Evolutionary conservation across 2,329 filamentous ascomycete genomes (phyloP), one percentile per base, ranked within the genome.

Genomic region (Aureobasidium lini): DNA sequence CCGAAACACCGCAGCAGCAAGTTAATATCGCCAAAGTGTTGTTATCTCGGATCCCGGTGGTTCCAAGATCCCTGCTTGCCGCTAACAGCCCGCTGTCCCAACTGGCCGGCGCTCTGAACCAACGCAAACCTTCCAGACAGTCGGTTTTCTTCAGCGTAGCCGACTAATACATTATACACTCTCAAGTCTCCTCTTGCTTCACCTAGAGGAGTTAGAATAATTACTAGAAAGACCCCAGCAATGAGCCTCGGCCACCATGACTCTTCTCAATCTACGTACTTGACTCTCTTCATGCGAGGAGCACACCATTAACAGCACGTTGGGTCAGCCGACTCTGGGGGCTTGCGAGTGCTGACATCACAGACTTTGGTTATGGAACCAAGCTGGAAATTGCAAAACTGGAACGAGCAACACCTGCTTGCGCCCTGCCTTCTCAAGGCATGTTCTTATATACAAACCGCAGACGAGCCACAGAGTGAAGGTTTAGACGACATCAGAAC

Each of bases 61-160:
- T 58, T 28, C 54, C 54, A 58, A 49, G 54, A 58, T 49, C 54
- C 54, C 44, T 58, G 54, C 54, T 58, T 58, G 54, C 54, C 53
- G 54, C 54, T 58, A 58, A 49, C 44, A 49, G 36, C 44, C 54
- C 44, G 43, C 54, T 58, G 54, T 58, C 54, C 54, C 54, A 58
- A 58, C 34, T 49, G 34, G 44, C 54, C 44, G 54, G 54, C 43
- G 54, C 54, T 58, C 44, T 42, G 36, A 58, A 58, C 54, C 54
- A 58, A n/a, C 23, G 28, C 44, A 58, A 58, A 58, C 36, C 54
- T 58, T 58, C 54, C 54, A 49, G 13, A 42, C 54, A 18, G 42
- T 58, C 54, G 54, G 54, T 39, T 46, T 58, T 49, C 54, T 58
- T 49, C 54, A 49, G 54, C 44, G 44, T 37, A 44, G 54, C 54